A percentile compares a stretch with the other conserved stretches of the same genome.
Conservation (phyloP, 2,329 filamentous ascomycete genomes). For the Colletotrichum tanaceti region DNA sequence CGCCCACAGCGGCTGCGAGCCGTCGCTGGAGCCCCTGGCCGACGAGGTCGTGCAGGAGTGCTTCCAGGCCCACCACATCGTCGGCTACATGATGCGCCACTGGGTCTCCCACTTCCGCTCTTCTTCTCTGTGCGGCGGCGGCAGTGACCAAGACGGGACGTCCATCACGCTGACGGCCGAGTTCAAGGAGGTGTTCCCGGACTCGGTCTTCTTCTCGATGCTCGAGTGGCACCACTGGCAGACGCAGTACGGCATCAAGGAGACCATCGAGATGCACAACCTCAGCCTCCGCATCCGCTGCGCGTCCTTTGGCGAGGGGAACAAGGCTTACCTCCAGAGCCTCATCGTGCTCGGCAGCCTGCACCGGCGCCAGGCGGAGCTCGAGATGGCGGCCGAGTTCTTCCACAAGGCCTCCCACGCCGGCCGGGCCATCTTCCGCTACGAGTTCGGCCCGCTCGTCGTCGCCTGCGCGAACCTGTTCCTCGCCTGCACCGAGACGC, state of each 20-base stretch:
- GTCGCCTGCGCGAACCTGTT: slow-evolving; percentile 52
- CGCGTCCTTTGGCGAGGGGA: slow-evolving; percentile 51
- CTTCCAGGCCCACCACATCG: slow-evolving; percentile 47
- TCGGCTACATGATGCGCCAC: slow-evolving; percentile 51
- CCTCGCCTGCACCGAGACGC: slow-evolving; percentile 50
- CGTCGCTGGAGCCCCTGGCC: slow-evolving; percentile 46
- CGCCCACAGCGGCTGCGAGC: slow-evolving; percentile 43
- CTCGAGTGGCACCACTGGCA: slow-evolving; percentile 51
- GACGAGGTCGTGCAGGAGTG: slow-evolving; percentile 45
- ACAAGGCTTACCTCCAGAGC: slow-evolving; percentile 51
- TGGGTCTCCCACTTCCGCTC: slow-evolving; percentile 53
- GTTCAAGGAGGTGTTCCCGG: slow-evolving; percentile 52
- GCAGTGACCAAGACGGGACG: too few species aligned
- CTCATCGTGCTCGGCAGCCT: slow-evolving; percentile 52
- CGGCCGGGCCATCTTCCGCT: slow-evolving; percentile 48
- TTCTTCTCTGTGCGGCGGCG: slow-evolving; percentile 48
- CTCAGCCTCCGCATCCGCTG: slow-evolving; percentile 51
- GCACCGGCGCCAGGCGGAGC: slow-evolving; percentile 45
- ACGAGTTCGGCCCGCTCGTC: slow-evolving; percentile 49
- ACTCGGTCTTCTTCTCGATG: slow-evolving; percentile 51
- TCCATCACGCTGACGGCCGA: slow-evolving; percentile 48
- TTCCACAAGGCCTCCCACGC: slow-evolving; percentile 52
- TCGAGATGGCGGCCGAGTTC: slow-evolving; percentile 47
- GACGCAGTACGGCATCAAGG: slow-evolving; percentile 41
- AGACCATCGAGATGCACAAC: slow-evolving; percentile 48